These are phyloP conservation scores for Dothidotthia symphoricarpi DNA, from an alignment of 2,329 filamentous ascomycete genomes.

Conservation along the genomic window DNA sequence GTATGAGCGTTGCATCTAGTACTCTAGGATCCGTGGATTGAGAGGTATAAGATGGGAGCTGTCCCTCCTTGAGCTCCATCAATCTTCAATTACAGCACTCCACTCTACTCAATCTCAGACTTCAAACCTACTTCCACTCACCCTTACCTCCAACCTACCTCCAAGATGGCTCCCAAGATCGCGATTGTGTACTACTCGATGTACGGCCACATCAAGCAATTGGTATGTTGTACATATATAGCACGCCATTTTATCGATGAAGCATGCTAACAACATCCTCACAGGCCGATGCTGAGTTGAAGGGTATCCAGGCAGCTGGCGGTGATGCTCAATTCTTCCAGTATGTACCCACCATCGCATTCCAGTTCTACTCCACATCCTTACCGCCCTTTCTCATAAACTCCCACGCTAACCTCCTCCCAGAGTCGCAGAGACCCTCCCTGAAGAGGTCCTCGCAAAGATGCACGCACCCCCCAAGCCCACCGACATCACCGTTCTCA, in stretches of 20 bases:
- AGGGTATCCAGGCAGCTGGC: slow-evolving; percentile 83
- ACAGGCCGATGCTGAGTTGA: slow-evolving; percentile 87
- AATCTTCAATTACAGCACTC: too few relatives aligned
- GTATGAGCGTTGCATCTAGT: too few relatives aligned
- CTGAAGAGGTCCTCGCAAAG: slow-evolving; percentile 78
- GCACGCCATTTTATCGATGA: neutral
- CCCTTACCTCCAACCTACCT: slow-evolving; percentile 13
- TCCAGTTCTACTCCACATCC: too few relatives aligned
- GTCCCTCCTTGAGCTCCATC: too few relatives aligned
- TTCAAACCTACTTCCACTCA: slow-evolving; percentile 1
- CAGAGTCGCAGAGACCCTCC: slow-evolving; percentile 80
- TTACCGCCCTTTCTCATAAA: neutral
- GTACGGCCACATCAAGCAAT: slow-evolving; percentile 37
- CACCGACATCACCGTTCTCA: slow-evolving; percentile 60
- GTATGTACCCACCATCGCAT: slow-evolving; percentile 49
- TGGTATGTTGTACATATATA: slow-evolving; percentile 23
- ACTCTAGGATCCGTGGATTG: too few relatives aligned
- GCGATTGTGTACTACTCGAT: slow-evolving; percentile 71
- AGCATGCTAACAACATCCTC: slow-evolving; percentile 3
- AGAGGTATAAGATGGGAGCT: neutral
- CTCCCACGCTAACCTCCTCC: slow-evolving; percentile 5
- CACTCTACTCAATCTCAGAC: neutral
- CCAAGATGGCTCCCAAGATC: slow-evolving; percentile 79
- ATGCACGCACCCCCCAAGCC: slow-evolving; percentile 85
- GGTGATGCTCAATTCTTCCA: slow-evolving; percentile 80